Evolutionary conservation across 2,329 filamentous ascomycete genomes (phyloP), one percentile per base, ranked within the genome.

Genomic region (Exophiala sp.): DNA sequence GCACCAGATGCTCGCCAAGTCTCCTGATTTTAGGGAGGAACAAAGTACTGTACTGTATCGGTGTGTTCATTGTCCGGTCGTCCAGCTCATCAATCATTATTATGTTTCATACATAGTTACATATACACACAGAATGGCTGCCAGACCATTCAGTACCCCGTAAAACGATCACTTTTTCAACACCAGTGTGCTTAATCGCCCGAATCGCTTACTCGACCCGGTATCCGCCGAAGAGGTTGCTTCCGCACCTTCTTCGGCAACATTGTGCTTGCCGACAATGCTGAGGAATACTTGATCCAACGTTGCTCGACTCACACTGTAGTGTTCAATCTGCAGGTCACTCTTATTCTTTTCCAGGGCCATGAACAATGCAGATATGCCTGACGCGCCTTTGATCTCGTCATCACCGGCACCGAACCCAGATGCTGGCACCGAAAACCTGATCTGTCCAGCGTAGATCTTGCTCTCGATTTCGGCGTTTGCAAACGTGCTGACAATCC

Each of bases 261-360:
- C 81, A 68, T 91, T 84, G 68, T 95, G 87, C 69, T 84, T 81
- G 1, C 86, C 85, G 0, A 96, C 90, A 66, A 96, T 94, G 21
- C 80, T 81, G 68, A 96, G 71, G 71, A 96, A 96, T 0, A 96
- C 91, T 70, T 96, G 89, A 67, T 96, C 91, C 39, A 96, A 73
- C 12, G 89, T 95, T 14, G 90, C 94, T 20, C 89, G 89, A 54
- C 83, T 88, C 60, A 96, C 89, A 46, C 87, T 90, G 71, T 92
- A 96, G 69, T 95, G 89, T 67, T 89, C 86, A 44, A 96, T 79
- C 0, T 88, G 88, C 24, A 96, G 70, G 3, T 72, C 70, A 16
- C 82, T 74, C 64, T 86, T 88, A 58, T 85, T 78, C 62, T 84
- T 81, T 70, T 96, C 91, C 1, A 95, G 75, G 38, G 86, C 65